Percentiles rank a stretch among this genome's conserved stretches.
phyloP scores from a whole-genome alignment of 2,329 filamentous ascomycete species.

The Pseudogymnoascus sp. region DNA sequence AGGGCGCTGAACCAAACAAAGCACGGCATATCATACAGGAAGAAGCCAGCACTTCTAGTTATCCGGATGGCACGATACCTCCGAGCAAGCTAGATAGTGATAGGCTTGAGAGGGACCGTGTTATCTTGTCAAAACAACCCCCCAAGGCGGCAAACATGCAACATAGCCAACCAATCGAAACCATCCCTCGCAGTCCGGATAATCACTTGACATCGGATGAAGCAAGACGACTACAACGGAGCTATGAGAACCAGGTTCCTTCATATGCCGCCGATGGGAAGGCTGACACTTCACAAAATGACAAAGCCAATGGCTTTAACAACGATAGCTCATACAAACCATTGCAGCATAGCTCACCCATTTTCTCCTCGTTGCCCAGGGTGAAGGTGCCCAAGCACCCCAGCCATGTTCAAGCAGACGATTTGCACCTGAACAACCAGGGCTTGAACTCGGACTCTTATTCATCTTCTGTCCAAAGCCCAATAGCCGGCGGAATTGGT shows the following conservation, averaged over 20 bases:
- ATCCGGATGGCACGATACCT: slow-evolving; percentile 44
- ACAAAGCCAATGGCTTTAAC: slow-evolving; percentile 28
- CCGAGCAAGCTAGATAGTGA: slow-evolving; percentile 25
- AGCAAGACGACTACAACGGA: slow-evolving; percentile 37
- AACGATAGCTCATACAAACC: slow-evolving; percentile 49
- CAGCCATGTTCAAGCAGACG: slow-evolving; percentile 28
- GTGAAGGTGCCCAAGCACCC: slow-evolving; percentile 46
- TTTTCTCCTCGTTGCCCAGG: slow-evolving; percentile 43
- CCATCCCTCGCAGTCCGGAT: neutral
- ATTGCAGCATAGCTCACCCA: slow-evolving; percentile 37
- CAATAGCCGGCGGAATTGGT: neutral
- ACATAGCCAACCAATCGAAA: slow-evolving; percentile 20
- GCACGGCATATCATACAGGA: slow-evolving; percentile 39
- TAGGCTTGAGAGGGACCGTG: slow-evolving; percentile 25
- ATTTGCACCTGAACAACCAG: slow-evolving; percentile 16
- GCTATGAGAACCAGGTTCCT: slow-evolving; percentile 45
- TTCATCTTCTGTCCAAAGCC: slow-evolving; percentile 28
- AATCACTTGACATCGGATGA: slow-evolving; percentile 31
- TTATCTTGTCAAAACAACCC: slow-evolving; percentile 28
- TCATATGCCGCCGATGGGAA: slow-evolving; percentile 37
- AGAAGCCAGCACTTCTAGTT: slow-evolving; percentile 33
- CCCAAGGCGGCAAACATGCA: slow-evolving; percentile 31
- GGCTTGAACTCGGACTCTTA: slow-evolving; percentile 26
- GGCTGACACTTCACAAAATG: slow-evolving; percentile 12
- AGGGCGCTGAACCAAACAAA: slow-evolving; percentile 29